Base-by-base conservation (phyloP, 129 eudicot genomes). In the Pseudognaphalium luteoalbum region DNA sequence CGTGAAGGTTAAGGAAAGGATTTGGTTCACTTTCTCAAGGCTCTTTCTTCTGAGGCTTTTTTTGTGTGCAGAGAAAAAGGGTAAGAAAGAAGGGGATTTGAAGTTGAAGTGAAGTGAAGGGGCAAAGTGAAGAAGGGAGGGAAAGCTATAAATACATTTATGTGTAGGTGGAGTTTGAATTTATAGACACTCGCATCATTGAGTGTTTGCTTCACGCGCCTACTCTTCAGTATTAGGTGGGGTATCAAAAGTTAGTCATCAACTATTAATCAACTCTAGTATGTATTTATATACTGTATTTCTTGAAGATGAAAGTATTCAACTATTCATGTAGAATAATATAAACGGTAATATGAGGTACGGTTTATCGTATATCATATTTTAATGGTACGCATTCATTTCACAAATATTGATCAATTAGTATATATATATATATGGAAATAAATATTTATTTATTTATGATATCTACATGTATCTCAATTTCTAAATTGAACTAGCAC, bases 1-100 rank as follows among this genome's bases (percentile, higher is more conserved):
- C 91, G 93, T 88, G 88, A 84, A 86, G 89, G 83, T 82, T 77
- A 86, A 88, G 91, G 92, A 86, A 91, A 91, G 83, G 80, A 91
- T 84, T 80, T 85, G 84, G 82, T 83, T 79, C 79, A 80, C 85
- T 75, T 81, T 87, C 92, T 89, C 90, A 87, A 89, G 96, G 96
- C 73, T 81, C 65, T 87, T 81, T 78, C 78, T 83, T 78, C 82
- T 83, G 80, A 80, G 80, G 75, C 25, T 47, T 74, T 74, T 74
- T 74, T 74, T 74, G 44, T 80, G 75, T 68, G 79, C 80, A 80
- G 84, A 80, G 79, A 66, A 57, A 75, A 30, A 19, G 58, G 34
- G 54, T 42, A 19, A 20, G 65, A 57, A 25, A 25, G 28, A 25
- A 57, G 70, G 61, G 78, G 61, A 73, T 70, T 51, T 47, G 51